phyloP scores from a whole-genome alignment of 179 eudicot species.

The Heliamphora pulchella region DNA sequence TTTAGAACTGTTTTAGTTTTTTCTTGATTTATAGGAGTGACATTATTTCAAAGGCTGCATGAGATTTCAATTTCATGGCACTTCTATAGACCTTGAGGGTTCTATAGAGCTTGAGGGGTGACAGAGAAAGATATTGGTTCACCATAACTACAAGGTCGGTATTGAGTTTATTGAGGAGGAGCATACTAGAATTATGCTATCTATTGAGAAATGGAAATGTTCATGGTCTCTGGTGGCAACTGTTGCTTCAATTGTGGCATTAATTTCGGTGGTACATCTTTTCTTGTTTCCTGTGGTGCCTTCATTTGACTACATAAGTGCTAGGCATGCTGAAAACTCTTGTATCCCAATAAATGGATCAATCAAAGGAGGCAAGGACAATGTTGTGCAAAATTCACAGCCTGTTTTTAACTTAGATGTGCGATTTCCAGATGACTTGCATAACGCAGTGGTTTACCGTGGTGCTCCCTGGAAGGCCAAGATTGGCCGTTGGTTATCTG shows the following conservation, averaged over 20 bases:
- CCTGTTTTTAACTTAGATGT: constrained; percentile 25
- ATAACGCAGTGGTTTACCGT: constrained; percentile 62
- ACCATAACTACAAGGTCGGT: background rate
- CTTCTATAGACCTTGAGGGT: background rate
- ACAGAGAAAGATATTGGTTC: background rate
- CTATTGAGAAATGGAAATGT: constrained; percentile 52
- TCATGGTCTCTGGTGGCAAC: constrained; percentile 52
- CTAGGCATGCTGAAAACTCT: constrained; percentile 31
- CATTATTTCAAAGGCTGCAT: background rate
- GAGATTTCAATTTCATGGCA: background rate
- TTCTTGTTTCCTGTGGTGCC: constrained; percentile 49
- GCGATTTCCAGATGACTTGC: constrained; percentile 59
- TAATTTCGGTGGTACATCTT: constrained; percentile 51
- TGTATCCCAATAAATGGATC: constrained; percentile 38
- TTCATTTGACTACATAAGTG: constrained; percentile 41
- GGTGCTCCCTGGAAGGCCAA: constrained; percentile 92
- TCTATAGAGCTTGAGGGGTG: background rate
- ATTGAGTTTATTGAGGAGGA: background rate
- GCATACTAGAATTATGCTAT: constrained; percentile 31
- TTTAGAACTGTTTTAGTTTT: background rate
- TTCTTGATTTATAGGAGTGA: background rate
- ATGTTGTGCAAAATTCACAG: constrained; percentile 4
- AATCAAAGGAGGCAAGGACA: constrained; percentile 13
- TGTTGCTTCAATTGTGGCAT: constrained; percentile 48
- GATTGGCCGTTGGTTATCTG: constrained; percentile 84